These are phyloP conservation scores for Debaryomyces hansenii DNA, from an alignment of 805 yeast species.

Conservation along the genomic window DNA sequence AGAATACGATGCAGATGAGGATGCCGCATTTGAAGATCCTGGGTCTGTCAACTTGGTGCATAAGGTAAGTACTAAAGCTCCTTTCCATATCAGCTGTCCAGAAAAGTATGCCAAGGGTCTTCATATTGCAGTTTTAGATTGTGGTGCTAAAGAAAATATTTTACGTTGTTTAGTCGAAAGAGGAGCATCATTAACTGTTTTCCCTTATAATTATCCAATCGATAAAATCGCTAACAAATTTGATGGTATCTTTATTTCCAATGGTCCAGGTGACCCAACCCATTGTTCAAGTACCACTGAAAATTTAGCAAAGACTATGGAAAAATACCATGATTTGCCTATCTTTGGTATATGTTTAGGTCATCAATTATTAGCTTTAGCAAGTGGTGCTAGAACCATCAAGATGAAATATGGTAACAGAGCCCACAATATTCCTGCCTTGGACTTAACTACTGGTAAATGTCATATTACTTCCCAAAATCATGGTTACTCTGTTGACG, in stretches of 20 bases:
- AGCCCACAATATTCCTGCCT: constrained; percentile 97
- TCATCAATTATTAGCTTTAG: constrained; percentile 93
- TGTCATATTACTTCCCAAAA: constrained; percentile 98
- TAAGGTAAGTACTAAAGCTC: constrained; percentile 92
- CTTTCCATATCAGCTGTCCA: constrained; percentile 80
- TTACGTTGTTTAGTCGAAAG: constrained; percentile 89
- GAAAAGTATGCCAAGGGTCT: constrained; percentile 50
- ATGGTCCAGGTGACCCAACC: constrained; percentile 98
- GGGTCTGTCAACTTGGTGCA: constrained; percentile 86
- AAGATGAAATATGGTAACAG: constrained; percentile 98
- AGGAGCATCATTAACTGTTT: constrained; percentile 94
- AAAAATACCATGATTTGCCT: constrained; percentile 65
- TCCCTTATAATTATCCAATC: constrained; percentile 94
- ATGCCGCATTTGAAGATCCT: constrained; percentile 88
- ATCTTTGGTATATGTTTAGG: constrained; percentile 98
- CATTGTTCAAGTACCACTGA: constrained; percentile 79
- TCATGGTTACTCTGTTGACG: constrained; percentile 97
- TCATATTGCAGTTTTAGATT: constrained; percentile 92
- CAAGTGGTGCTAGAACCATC: constrained; percentile 89
- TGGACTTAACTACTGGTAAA: constrained; percentile 84
- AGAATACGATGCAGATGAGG: constrained; percentile 88
- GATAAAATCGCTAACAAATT: constrained; percentile 87
- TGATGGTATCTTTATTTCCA: constrained; percentile 92
- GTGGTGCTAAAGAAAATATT: constrained; percentile 98
- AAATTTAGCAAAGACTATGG: constrained; percentile 71